Evolutionary conservation across 495 filamentous ascomycete genomes (phyloP), one percentile per base, ranked within the genome.

Genomic region (Penicillium daleae): DNA sequence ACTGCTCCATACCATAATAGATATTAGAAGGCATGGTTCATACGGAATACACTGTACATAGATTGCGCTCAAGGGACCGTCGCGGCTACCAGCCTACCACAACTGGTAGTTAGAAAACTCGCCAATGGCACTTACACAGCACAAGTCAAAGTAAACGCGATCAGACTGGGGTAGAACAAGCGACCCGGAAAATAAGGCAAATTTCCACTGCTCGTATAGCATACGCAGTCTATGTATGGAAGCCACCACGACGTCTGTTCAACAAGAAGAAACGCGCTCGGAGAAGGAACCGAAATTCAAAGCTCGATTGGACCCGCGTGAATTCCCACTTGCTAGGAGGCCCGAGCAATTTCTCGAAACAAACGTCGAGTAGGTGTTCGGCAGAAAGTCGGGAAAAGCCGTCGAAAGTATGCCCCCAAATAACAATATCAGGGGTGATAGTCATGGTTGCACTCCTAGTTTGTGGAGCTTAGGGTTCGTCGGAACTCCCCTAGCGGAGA

Each of bases 401-500:
- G 22, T 44, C 40, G 29, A 19, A 0, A 44, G 40, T 44, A 22
- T 10, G 40, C 19, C 40, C 8, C 19, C 19, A 44, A 19, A 7
- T 13, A 21, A 42, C 12, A 1, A 21, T 1, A 44, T 3, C 22
- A 10, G 7, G 19, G 40, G 40, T 22, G 40, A 44, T 8, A 44
- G 15, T 44, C 19, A 44, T 21, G 2, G 8, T 19, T 42, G 6
- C 39, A 9, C 2, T 29, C 21, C 4, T 3, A n/a, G 4, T 2
- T 21, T 4, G 59, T 61, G 59, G 59, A 21, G 50, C 22, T 15
- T 61, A 35, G 19, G 27, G 27, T 29, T 42, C 26, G 49, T n/a
- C 26, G 39, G 51, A 49, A 50, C 22, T 31, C 48, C 27, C 10
- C 48, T 26, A n/a, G 48, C 48, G 57, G 57, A 59, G 57, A 59